Base-by-base conservation (phyloP, 768 basidiomycete species). In the Mycena haematopus region DNA sequence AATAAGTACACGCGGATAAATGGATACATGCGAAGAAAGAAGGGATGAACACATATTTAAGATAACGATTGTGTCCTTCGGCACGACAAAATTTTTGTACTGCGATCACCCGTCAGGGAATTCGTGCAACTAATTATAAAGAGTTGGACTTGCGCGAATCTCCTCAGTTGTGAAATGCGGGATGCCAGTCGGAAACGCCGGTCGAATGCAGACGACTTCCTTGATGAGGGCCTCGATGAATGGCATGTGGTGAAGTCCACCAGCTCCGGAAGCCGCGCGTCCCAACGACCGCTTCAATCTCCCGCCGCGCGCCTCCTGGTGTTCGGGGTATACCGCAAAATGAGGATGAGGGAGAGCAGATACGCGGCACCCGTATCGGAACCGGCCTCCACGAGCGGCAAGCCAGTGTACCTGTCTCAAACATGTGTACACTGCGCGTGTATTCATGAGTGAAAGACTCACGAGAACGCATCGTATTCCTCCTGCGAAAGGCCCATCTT, bases 231-330 rank as follows among this genome's bases (percentile, higher is more conserved):
- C 71, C 2, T 65, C 35, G 27, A 69, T 25, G 56, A 70, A 73
- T 1, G 70, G 70, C 29, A 72, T 56, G 3, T 58, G 22, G 13
- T 36, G 38, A 56, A 54, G 38, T 73, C 72, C 19, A 21, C 52
- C 15, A 65, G 35, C 3, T 51, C 61, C 7, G 71, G 68, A 9
- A 75, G 40, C 0, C 71, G 65, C n/a, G 66, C 63, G 14, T 22
- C 27, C 72, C 71, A 3, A 73, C 58, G 19, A 71, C 67, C 4
- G 49, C 35, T 42, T 76, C 71, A 29, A 75, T 58, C 56, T 76
- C 75, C 36, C 57, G 56, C 36, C 70, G 68, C 1, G 70, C 72
- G 27, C 68, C 21, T 53, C 53, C 53, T 72, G 73, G 22, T 57
- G 63, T 15, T 73, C 66, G 6, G 75, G 75, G 51, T 57, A 60